Conservation (phyloP, 352 stramenopile genomes). For the Globisporangium camurandrum region DNA sequence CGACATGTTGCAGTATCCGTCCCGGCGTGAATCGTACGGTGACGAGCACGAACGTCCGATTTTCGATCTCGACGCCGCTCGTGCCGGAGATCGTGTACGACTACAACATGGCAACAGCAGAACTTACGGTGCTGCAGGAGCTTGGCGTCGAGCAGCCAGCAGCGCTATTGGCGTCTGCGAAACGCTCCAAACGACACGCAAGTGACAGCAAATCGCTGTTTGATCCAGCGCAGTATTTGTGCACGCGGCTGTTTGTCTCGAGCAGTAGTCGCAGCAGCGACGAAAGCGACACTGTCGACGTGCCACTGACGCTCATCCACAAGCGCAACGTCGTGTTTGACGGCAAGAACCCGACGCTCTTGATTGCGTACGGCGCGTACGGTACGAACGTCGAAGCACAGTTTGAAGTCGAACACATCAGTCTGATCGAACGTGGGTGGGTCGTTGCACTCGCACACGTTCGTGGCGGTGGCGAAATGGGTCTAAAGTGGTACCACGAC, state of each 20-base stretch:
- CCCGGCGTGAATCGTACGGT: conserved; percentile 82
- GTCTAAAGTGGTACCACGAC: conserved; percentile 81
- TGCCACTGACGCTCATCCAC: conserved; percentile 78
- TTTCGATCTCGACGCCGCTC: conserved; percentile 66
- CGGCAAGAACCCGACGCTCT: conserved; percentile 69
- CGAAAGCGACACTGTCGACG: conserved; percentile 28
- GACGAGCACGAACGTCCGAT: conserved; percentile 42
- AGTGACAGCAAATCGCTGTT: conserved; percentile 10
- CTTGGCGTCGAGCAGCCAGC: conserved; percentile 15
- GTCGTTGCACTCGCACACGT: conserved; percentile 86
- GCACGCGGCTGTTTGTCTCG: conserved; percentile 32
- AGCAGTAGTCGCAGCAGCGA: too few relatives aligned
- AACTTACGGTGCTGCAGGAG: conserved; percentile 50
- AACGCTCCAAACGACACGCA: background rate
- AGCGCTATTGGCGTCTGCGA: background rate
- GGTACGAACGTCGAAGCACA: conserved; percentile 81
- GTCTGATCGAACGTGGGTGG: conserved; percentile 82
- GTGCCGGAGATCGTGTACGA: conserved; percentile 74
- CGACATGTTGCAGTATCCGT: conserved; percentile 46
- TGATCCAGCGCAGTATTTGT: conserved; percentile 26
- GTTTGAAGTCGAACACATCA: conserved; percentile 80
- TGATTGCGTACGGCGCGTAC: conserved; percentile 88
- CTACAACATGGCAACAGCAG: conserved; percentile 51
- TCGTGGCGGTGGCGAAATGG: conserved; percentile 84
- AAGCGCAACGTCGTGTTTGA: conserved; percentile 40